phyloP scores from a whole-genome alignment of 345 rosid species.

The Eutrema heterophyllum region DNA sequence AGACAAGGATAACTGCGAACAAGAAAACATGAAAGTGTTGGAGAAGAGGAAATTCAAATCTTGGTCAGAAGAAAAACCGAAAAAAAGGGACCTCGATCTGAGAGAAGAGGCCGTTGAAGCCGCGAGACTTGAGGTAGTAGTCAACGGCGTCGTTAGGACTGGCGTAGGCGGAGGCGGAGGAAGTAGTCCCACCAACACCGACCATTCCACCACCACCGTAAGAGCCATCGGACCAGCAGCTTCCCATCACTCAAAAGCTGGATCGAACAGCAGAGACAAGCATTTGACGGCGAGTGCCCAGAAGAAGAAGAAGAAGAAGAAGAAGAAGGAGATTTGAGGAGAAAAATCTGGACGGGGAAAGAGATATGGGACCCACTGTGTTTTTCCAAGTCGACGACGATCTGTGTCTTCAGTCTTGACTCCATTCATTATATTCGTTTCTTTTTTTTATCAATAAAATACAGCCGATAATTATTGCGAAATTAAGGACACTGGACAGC shows the following conservation, averaged over 20 bases:
- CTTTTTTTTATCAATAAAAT: background rate
- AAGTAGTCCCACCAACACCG: slow-evolving; percentile 50
- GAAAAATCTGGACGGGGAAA: background rate
- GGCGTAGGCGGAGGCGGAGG: slow-evolving; percentile 28
- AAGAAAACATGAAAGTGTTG: background rate
- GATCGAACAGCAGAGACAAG: background rate
- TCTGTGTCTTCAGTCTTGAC: background rate
- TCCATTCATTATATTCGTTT: background rate
- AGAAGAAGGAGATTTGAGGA: background rate
- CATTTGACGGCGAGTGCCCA: slow-evolving; percentile 15
- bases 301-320: background rate
- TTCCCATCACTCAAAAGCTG: slow-evolving; percentile 50
- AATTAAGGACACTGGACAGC: background rate
- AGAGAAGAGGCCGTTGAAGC: slow-evolving; percentile 55
- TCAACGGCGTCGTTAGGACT: slow-evolving; percentile 71
- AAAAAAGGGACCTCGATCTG: slow-evolving; percentile 68
- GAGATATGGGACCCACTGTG: slow-evolving; percentile 12
- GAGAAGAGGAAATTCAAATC: background rate
- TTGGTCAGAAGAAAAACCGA: background rate
- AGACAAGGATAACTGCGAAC: slow-evolving; percentile 76
- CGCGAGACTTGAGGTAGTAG: slow-evolving; percentile 59
- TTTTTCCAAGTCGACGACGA: slow-evolving; percentile 13
- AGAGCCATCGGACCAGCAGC: slow-evolving; percentile 69
- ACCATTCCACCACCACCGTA: slow-evolving; percentile 41
- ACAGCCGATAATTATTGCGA: background rate